Base-by-base conservation (phyloP, 2,329 filamentous ascomycete genomes). In the Calonectria ilicicola region DNA sequence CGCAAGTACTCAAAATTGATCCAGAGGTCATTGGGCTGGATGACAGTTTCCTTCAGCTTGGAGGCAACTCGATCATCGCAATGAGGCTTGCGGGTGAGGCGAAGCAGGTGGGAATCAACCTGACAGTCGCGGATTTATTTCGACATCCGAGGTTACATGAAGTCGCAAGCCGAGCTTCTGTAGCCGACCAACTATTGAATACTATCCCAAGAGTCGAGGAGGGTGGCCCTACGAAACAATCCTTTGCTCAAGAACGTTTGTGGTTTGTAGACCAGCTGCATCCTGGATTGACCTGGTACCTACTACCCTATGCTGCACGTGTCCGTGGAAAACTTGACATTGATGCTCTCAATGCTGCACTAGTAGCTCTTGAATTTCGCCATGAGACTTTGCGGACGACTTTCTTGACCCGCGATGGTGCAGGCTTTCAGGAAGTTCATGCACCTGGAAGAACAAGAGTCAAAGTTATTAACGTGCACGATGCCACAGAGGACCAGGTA, bases 11-110 rank as follows among this genome's bases (percentile, higher is more conserved):
- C 5, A 76, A 75, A 3, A 74, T 85, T 5, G 75, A 79, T 5
- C 72, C 81, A 17, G 76, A 82, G 2, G 70, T 76, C 4, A 84
- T 88, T 26, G 83, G 83, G 3, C 70, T 83, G 1, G 83, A 86
- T 7, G 85, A 88, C 73, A 87, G 85, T 78, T 89, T 89, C 78
- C 87, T 89, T 80, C 82, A 81, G 0, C 82, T 88, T 0, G 87
- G 87, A 21, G 87, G 87, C 23, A 86, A 89, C 74, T 89, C 87
- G 0, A 84, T 89, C 2, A 74, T 83, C 0, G 87, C 87, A 0
- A 90, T 89, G 85, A 86, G 84, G 67, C 75, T 89, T 4, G 87
- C 72, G 0, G 69, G 42, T 3, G 63, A 67, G 9, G 68, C 65
- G 6, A 27, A 35, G 21, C 51, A 35, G n/a, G 29, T 60, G 8